Conservation (phyloP, 2,329 filamentous ascomycete genomes). For the Paracamarosporium sp. region DNA sequence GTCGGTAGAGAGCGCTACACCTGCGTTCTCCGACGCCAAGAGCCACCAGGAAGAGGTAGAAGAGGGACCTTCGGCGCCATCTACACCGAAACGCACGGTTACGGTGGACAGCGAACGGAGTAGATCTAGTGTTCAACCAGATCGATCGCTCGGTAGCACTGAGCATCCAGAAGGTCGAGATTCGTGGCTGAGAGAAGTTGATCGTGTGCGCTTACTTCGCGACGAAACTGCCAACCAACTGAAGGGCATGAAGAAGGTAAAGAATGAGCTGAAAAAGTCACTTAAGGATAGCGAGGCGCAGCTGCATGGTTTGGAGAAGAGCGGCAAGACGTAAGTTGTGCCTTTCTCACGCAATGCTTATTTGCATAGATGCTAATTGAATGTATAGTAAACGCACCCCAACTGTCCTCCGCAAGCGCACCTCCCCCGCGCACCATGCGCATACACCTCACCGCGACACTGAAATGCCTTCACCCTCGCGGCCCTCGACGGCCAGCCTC, state of each 20-base stretch:
- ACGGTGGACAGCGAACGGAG: constrained; percentile 18
- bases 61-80: constrained; percentile 9
- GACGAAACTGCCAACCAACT: constrained; percentile 42
- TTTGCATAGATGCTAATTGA: neutral
- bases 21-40: constrained; percentile 16
- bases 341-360: neutral
- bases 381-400: constrained; percentile 16
- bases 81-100: constrained; percentile 14
- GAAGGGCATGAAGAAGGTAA: constrained; percentile 38
- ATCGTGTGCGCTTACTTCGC: constrained; percentile 41
- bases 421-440: neutral
- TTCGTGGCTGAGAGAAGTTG: constrained; percentile 41
- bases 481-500: constrained; percentile 15
- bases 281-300: constrained; percentile 41
- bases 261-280: constrained; percentile 36
- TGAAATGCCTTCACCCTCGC: constrained; percentile 15
- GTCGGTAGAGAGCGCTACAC: constrained; percentile 1
- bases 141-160: constrained; percentile 25
- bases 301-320: constrained; percentile 39
- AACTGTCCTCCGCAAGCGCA: constrained; percentile 24
- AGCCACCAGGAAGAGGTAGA: constrained; percentile 17
- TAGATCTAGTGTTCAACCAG: constrained; percentile 13
- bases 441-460: neutral
- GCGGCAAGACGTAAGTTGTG: constrained; percentile 23
- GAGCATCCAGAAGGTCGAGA: constrained; percentile 23